These are phyloP conservation scores for Gloeophyllum trabeum DNA, from an alignment of 768 basidiomycete genomes.

Conservation along the genomic window DNA sequence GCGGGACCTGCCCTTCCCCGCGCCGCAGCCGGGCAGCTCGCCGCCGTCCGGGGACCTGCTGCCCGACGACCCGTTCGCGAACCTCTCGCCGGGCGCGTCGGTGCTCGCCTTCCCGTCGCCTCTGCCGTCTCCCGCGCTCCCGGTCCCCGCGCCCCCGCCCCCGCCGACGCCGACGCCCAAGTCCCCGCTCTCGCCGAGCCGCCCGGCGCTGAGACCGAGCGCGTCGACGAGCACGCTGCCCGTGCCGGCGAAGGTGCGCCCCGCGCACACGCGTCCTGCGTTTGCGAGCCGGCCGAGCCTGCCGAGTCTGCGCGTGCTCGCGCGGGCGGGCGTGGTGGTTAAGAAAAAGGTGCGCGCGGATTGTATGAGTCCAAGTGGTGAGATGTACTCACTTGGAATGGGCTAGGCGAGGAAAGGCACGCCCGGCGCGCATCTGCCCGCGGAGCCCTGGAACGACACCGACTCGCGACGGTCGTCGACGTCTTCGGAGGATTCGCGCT, in stretches of 20 bases:
- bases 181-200: conserved; percentile 16
- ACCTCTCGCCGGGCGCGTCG: neutral
- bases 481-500: neutral
- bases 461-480: neutral
- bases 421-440: neutral
- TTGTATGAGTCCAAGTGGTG: neutral
- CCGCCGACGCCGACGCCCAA: conserved; percentile 20
- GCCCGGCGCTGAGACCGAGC: neutral
- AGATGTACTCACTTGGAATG: neutral
- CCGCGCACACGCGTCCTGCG: neutral
- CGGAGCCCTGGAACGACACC: neutral
- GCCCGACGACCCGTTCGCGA: neutral
- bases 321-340: neutral
- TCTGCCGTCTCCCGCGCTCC: conserved; percentile 11
- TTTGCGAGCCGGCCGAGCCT: neutral
- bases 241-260: neutral
- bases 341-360: neutral
- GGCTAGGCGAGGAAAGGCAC: neutral
- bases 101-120: neutral
- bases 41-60: neutral
- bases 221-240: neutral
- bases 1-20: conserved; percentile 5
- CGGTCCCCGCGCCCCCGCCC: conserved; percentile 21
- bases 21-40: conserved; percentile 2
- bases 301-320: neutral